These are phyloP conservation scores for Pythium brassicae DNA, from an alignment of 352 stramenopile species.

Conservation along the genomic window DNA sequence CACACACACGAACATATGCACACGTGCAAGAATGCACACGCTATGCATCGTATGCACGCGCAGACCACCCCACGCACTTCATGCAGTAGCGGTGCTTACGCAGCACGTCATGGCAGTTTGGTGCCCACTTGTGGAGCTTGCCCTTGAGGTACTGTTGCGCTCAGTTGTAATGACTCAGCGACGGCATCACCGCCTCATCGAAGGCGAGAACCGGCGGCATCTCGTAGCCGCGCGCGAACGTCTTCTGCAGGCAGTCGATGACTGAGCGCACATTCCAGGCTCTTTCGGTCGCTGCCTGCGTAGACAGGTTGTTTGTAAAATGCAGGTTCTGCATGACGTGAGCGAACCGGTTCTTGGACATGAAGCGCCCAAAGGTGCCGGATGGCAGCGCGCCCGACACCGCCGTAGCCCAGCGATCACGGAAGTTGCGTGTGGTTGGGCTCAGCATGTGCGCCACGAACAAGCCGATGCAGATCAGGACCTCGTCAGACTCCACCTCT, in stretches of 20 bases:
- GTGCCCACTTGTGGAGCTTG: neutral
- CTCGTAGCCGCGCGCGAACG: neutral
- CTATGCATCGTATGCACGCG: neutral
- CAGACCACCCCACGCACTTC: neutral
- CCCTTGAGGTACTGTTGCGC: neutral
- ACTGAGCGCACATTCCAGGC: conserved; percentile 8
- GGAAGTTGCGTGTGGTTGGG: neutral
- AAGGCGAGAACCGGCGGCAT: neutral
- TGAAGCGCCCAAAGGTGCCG: conserved; percentile 1
- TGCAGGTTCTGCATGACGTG: conserved; percentile 6
- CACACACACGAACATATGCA: neutral
- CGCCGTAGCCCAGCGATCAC: neutral
- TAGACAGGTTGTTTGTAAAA: conserved; percentile 5
- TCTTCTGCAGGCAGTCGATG: conserved; percentile 4
- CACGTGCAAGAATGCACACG: neutral
- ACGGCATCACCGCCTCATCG: neutral
- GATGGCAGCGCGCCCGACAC: neutral
- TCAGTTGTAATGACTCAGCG: neutral
- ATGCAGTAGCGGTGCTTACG: neutral
- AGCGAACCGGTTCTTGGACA: conserved; percentile 1
- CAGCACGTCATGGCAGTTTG: neutral
- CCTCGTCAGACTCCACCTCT: neutral
- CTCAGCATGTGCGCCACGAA: neutral
- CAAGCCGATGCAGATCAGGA: neutral
- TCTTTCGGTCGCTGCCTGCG: neutral